Conservation (phyloP, 176 grass and related monocot genomes). For the Carex cristatella region DNA sequence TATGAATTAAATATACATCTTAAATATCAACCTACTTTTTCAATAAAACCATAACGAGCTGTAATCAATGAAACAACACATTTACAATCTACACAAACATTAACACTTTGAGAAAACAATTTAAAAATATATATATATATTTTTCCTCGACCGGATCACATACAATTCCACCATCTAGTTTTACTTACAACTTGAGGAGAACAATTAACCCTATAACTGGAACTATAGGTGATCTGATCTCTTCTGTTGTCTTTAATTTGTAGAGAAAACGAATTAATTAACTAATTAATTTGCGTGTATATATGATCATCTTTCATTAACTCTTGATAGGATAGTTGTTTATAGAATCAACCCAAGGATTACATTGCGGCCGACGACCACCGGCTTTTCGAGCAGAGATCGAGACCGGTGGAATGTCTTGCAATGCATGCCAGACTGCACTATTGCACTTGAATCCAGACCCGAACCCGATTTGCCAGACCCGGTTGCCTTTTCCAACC, state of each 20-base stretch:
- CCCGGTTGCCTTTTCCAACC: constrained; percentile 38
- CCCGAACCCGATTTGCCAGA: constrained; percentile 64
- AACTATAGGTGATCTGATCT: constrained; percentile 8
- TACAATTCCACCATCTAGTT: constrained; percentile 1
- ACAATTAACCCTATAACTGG: background rate
- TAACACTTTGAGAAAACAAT: background rate
- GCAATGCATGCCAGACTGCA: constrained; percentile 47
- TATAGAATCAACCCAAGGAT: constrained; percentile 55
- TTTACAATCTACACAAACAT: constrained; percentile 12
- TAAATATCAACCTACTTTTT: constrained; percentile 6
- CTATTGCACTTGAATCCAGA: constrained; percentile 70
- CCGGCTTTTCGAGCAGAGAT: background rate
- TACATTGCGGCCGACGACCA: constrained; percentile 19
- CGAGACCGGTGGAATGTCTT: constrained; percentile 37
- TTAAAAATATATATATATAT: background rate
- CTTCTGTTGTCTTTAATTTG: background rate
- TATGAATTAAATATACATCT: constrained; percentile 24
- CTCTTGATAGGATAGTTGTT: constrained; percentile 49
- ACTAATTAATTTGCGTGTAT: background rate
- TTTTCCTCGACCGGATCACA: background rate
- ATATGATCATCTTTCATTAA: background rate
- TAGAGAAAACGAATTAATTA: constrained; percentile 14
- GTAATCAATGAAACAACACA: constrained; percentile 9
- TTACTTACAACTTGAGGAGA: background rate
- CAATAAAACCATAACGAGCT: background rate